Conservation (phyloP, 2,329 filamentous ascomycete genomes). For the Hypoxylon sp. region DNA sequence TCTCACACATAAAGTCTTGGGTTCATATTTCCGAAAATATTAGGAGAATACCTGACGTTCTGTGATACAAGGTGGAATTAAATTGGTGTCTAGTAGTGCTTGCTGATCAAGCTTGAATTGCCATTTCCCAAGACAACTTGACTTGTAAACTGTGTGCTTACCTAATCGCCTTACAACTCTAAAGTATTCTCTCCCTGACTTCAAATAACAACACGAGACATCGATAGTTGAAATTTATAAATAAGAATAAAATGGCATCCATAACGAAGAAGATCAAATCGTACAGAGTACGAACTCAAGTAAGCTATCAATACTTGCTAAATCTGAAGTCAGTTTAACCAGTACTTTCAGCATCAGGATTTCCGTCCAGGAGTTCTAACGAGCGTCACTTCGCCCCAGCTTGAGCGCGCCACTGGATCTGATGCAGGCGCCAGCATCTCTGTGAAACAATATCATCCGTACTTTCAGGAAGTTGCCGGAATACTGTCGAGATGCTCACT, state of each 20-base stretch:
- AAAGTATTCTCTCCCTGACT: too few species aligned
- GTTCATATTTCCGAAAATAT: too few species aligned
- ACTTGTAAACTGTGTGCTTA: too few species aligned
- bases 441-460: slow-evolving; percentile 49
- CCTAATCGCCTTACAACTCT: too few species aligned
- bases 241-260: slow-evolving; percentile 22
- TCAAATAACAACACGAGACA: neutral
- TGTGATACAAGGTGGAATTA: neutral
- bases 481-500: slow-evolving; percentile 48
- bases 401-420: too few species aligned
- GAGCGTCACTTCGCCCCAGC: slow-evolving; percentile 4
- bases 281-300: slow-evolving; percentile 4
- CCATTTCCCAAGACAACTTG: neutral
- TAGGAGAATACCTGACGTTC: too few species aligned
- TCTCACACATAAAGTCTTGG: too few species aligned
- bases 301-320: neutral
- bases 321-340: slow-evolving; percentile 3
- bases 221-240: neutral
- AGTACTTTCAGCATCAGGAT: slow-evolving; percentile 6
- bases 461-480: slow-evolving; percentile 49
- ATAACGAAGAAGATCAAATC: slow-evolving; percentile 19
- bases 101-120: neutral
- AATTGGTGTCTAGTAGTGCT: neutral
- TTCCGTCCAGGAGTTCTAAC: slow-evolving; percentile 9
- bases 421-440: too few species aligned